These are phyloP conservation scores for Xerocomus spinulosus DNA, from an alignment of 768 basidiomycete genomes.

Conservation along the genomic window DNA sequence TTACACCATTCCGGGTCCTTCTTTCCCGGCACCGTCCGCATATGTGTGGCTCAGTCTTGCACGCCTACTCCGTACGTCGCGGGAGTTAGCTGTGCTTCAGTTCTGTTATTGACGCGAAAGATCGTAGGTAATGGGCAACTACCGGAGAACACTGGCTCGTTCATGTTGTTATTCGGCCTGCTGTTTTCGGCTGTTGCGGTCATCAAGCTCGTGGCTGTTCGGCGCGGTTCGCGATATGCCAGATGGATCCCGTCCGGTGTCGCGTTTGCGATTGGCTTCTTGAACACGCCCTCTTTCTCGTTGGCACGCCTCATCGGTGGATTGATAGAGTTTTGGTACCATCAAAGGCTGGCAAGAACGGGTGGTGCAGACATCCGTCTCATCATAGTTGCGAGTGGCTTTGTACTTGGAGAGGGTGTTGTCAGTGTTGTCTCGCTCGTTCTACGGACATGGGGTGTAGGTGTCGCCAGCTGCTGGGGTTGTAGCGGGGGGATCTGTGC, in stretches of 20 bases:
- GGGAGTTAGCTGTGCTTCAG: background rate
- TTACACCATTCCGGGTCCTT: constrained; percentile 86
- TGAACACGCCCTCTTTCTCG: constrained; percentile 94
- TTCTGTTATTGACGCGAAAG: constrained; percentile 4
- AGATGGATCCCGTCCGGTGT: constrained; percentile 89
- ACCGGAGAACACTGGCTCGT: constrained; percentile 65
- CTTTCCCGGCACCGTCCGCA: constrained; percentile 94
- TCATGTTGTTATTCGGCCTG: constrained; percentile 76
- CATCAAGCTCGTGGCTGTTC: constrained; percentile 57
- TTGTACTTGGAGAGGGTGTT: constrained; percentile 93
- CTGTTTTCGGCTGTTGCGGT: constrained; percentile 66
- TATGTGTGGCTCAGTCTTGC: constrained; percentile 88
- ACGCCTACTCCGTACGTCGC: constrained; percentile 61
- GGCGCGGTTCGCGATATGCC: constrained; percentile 48
- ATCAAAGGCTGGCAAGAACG: constrained; percentile 43
- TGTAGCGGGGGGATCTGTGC: constrained; percentile 74
- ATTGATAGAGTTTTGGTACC: constrained; percentile 68
- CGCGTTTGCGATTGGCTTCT: constrained; percentile 92
- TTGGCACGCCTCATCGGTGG: constrained; percentile 90
- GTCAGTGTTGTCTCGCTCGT: constrained; percentile 76
- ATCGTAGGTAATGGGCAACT: constrained; percentile 72
- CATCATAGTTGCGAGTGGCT: constrained; percentile 89
- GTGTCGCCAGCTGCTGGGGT: constrained; percentile 80
- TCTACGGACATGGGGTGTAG: constrained; percentile 69
- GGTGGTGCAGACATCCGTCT: constrained; percentile 62